These are phyloP conservation scores for Chalciporus pseudorubinellus DNA, from an alignment of 768 basidiomycete genomes.

Conservation along the genomic window DNA sequence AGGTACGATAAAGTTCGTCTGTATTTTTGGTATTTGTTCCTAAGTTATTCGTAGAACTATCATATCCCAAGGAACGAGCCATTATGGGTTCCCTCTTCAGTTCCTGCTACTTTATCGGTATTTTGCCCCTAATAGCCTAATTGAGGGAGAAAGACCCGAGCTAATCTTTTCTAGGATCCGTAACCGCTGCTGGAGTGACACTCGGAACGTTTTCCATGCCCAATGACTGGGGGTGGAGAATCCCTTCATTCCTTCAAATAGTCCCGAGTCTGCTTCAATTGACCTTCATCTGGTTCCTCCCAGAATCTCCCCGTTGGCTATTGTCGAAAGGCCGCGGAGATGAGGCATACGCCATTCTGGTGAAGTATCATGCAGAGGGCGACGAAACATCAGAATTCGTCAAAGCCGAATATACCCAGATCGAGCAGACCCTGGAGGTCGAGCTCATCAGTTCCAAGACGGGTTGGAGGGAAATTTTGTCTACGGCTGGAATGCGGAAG, in stretches of 20 bases:
- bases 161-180: slow-evolving; percentile 11
- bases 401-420: slow-evolving; percentile 56
- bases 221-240: slow-evolving; percentile 66
- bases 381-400: slow-evolving; percentile 50
- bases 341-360: slow-evolving; percentile 48
- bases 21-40: too few relatives aligned
- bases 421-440: slow-evolving; percentile 49
- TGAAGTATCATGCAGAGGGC: slow-evolving; percentile 61
- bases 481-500: slow-evolving; percentile 14
- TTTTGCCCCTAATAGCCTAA: not conserved
- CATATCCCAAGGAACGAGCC: slow-evolving; percentile 23
- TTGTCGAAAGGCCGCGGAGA: slow-evolving; percentile 52
- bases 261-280: slow-evolving; percentile 54
- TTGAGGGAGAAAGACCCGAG: too few relatives aligned
- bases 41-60: slow-evolving; percentile 11
- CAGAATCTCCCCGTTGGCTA: slow-evolving; percentile 67
- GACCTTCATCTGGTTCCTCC: slow-evolving; percentile 53
- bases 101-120: slow-evolving; percentile 12
- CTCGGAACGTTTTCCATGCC: slow-evolving; percentile 62
- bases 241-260: slow-evolving; percentile 58
- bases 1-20: slow-evolving; percentile 6
- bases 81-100: slow-evolving; percentile 13
- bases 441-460: slow-evolving; percentile 4
- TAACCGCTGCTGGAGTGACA: slow-evolving; percentile 48
- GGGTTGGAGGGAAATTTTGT: not conserved